Conservation (phyloP, 345 rosid species). For the Aurinia saxatilis region DNA sequence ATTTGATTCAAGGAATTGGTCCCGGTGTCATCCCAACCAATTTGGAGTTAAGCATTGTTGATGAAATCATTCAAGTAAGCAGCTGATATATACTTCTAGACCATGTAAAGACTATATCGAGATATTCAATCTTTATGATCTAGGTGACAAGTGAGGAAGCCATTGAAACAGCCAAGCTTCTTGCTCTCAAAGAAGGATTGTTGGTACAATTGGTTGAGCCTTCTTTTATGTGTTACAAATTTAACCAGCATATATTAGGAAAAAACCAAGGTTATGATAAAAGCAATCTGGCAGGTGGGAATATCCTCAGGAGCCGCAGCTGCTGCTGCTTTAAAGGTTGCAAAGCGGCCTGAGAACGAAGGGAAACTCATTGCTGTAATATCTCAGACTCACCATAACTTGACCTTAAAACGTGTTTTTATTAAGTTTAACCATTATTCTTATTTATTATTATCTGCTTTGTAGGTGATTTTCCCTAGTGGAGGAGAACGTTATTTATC, state of each 20-base stretch:
- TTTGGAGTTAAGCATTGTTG: slow-evolving; percentile 52
- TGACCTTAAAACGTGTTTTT: no score
- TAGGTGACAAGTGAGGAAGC: slow-evolving; percentile 45
- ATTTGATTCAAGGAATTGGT: slow-evolving; percentile 66
- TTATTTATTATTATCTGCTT: neutral
- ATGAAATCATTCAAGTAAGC: slow-evolving; percentile 80
- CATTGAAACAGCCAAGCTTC: slow-evolving; percentile 45
- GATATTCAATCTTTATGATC: neutral
- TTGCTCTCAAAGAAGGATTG: slow-evolving; percentile 52
- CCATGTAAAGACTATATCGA: no score
- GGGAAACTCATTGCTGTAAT: slow-evolving; percentile 54
- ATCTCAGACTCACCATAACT: no score
- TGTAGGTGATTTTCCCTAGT: slow-evolving; percentile 65
- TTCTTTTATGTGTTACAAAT: neutral
- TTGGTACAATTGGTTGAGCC: slow-evolving; percentile 21
- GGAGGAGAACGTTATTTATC: slow-evolving; percentile 72
- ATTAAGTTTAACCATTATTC: neutral
- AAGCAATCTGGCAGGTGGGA: slow-evolving; percentile 36
- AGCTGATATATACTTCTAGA: no score
- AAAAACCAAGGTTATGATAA: neutral
- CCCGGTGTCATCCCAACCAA: slow-evolving; percentile 75
- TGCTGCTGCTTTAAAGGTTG: slow-evolving; percentile 48
- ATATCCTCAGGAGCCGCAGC: slow-evolving; percentile 70
- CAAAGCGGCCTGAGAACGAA: slow-evolving; percentile 53
- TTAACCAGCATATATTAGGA: no score